Evolutionary conservation across 441 rosid species (phyloP).

Genomic region (Jatropha multifida): DNA sequence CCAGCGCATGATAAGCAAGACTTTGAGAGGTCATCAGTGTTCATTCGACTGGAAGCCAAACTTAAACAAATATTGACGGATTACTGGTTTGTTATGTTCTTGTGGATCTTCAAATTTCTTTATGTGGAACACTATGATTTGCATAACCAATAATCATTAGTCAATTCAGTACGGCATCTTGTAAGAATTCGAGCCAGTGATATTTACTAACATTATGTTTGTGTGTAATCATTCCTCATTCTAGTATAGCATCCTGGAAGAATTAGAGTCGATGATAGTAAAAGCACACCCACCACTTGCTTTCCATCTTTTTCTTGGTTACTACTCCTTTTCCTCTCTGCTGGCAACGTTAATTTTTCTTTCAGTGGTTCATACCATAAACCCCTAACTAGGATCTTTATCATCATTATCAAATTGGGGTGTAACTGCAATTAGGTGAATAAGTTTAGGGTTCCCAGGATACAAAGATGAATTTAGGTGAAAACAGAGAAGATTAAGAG

Average conservation of each 20-base stretch:
- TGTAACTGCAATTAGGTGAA: not conserved
- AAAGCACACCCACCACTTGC: not conserved
- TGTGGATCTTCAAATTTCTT: not conserved
- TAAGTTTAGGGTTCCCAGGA: too few species aligned
- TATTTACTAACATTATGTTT: not conserved
- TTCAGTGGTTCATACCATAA: not conserved
- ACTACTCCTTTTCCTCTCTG: not conserved
- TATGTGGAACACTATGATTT: not conserved
- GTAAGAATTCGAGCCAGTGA: not conserved
- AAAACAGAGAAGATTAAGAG: too few species aligned
- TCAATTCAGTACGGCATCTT: not conserved
- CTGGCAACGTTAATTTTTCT: not conserved
- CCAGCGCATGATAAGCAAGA: conserved; percentile 99
- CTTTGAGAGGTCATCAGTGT: conserved; percentile 90
- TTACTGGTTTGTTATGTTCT: conserved; percentile 62
- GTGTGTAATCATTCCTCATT: not conserved
- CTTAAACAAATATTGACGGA: conserved; percentile 62
- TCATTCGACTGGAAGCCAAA: conserved; percentile 63
- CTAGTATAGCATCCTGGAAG: not conserved
- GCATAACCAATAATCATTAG: not conserved
- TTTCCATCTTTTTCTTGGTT: not conserved
- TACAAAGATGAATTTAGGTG: too few species aligned
- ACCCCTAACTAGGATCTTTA: not conserved
- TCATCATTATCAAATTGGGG: not conserved
- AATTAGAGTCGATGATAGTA: not conserved